A percentile compares a stretch with the other conserved stretches of the same genome.
These are phyloP conservation scores for Gymnopus androsaceus DNA, from an alignment of 1,284 basidiomycete genomes.

Conservation along the genomic window DNA sequence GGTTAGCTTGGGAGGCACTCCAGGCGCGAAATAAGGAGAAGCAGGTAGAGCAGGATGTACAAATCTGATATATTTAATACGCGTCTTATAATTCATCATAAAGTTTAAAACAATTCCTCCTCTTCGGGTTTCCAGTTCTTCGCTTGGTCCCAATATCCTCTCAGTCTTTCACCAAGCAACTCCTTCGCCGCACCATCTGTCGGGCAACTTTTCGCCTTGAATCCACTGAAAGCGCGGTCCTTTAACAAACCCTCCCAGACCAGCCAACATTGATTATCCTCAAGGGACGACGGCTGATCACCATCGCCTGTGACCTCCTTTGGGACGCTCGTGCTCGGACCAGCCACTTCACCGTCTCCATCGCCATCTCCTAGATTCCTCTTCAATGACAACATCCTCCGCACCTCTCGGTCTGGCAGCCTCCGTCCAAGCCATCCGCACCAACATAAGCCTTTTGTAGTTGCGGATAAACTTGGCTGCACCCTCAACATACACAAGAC, in stretches of 20 bases:
- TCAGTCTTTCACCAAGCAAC: constrained; percentile 77
- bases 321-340: constrained; percentile 16
- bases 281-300: constrained; percentile 57
- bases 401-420: constrained; percentile 77
- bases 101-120: constrained; percentile 60
- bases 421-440: constrained; percentile 94
- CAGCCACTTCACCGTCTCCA: constrained; percentile 40
- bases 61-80: not conserved
- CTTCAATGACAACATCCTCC: constrained; percentile 68
- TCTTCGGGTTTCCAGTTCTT: constrained; percentile 85
- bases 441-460: constrained; percentile 87
- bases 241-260: constrained; percentile 92
- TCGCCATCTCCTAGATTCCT: constrained; percentile 44
- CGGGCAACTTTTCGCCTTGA: constrained; percentile 84
- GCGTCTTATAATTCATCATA: not conserved
- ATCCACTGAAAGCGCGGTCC: constrained; percentile 80
- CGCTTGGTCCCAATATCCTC: constrained; percentile 92
- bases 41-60: not conserved
- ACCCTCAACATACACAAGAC: constrained; percentile 93
- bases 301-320: constrained; percentile 13
- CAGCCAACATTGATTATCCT: constrained; percentile 86
- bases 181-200: constrained; percentile 87
- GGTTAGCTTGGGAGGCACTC: not conserved
- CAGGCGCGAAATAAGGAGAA: not conserved
- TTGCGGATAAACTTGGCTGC: constrained; percentile 83